Percentiles rank a stretch among this genome's conserved stretches.
These are phyloP conservation scores for Blastobotrys elegans DNA, from an alignment of 1,139 yeast genomes.

Conservation along the genomic window DNA sequence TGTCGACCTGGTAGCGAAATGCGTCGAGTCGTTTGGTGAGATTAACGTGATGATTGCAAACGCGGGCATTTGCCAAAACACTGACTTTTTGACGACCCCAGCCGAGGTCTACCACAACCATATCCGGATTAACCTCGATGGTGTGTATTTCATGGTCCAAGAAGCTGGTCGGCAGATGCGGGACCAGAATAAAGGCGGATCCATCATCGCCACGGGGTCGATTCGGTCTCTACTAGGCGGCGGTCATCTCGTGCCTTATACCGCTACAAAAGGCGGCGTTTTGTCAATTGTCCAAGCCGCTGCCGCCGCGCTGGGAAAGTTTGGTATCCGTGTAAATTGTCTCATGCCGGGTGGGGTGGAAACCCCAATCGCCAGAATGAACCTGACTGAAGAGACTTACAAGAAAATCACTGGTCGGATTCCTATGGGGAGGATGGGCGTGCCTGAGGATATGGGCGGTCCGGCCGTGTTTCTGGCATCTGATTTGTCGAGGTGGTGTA, in stretches of 20 bases:
- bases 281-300: slow-evolving; percentile 42
- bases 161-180: slow-evolving; percentile 45
- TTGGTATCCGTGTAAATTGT: slow-evolving; percentile 34
- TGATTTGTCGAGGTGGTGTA: slow-evolving; percentile 41
- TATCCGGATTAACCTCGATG: slow-evolving; percentile 41
- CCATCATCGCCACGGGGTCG: slow-evolving; percentile 37
- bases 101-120: slow-evolving; percentile 37
- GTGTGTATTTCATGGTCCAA: slow-evolving; percentile 42
- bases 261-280: slow-evolving; percentile 48
- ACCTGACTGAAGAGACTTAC: slow-evolving; percentile 38
- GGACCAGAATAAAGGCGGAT: slow-evolving; percentile 44
- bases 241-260: slow-evolving; percentile 38
- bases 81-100: slow-evolving; percentile 36
- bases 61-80: slow-evolving; percentile 44
- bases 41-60: slow-evolving; percentile 43
- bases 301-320: slow-evolving; percentile 41
- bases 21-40: slow-evolving; percentile 40
- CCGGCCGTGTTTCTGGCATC: slow-evolving; percentile 45
- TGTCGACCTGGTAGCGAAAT: slow-evolving; percentile 31
- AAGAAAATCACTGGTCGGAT: slow-evolving; percentile 34
- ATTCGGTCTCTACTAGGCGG: slow-evolving; percentile 37
- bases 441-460: slow-evolving; percentile 43
- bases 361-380: slow-evolving; percentile 41
- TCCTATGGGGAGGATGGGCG: slow-evolving; percentile 45
- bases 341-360: slow-evolving; percentile 43